Base-by-base conservation (phyloP, 345 rosid genomes). In the Carallia pectinifolia region DNA sequence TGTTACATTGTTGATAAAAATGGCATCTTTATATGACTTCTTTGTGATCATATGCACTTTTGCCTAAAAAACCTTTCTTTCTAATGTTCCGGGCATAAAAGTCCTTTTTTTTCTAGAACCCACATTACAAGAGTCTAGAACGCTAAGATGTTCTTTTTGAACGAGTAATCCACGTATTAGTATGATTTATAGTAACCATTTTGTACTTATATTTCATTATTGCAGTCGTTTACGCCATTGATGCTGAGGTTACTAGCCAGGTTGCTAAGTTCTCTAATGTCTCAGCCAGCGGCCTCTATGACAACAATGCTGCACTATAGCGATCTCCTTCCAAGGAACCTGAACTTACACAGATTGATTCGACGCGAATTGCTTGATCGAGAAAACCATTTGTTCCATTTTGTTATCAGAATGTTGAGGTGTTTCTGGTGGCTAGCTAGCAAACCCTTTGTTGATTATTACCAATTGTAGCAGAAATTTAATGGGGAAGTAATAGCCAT, bases 241-340 rank as follows among this genome's bases (percentile, higher is more conserved):
- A 60, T 74, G 79, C 6, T 74, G 54, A 54, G 62, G 47, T 60
- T 73, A 29, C 4, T 63, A 3, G 47, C 48, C 29, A 71, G 76
- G 70, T 47, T 65, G 6, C 6, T 71, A 4, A 34, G 30, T 1
- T 6, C 73, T 10, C 16, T 79, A 16, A 13, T 71, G 60, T 72
- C 67, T 18, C 61, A 72, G 44, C 82, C 82, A 18, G 56, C 70
- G 1, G 67, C 68, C 53, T 75, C 70, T 0, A 19, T 79, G 30
- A 52, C 82, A 33, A 79, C 82, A n/a, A 4, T 79, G 4, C 33
- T 79, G 38, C 69, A 68, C 47, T 65, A 75, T 74, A 75, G 77
- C 53, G 31, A 71, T 59, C 74, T 68, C 18, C 82, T 79, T 8
- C 82, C 82, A 1, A 50, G 79, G 65, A 71, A 71, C 64, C 17